A percentile compares a stretch with the other conserved stretches of the same genome.
Conservation (phyloP, 176 grass and related monocot species). For the Poa annua region DNA sequence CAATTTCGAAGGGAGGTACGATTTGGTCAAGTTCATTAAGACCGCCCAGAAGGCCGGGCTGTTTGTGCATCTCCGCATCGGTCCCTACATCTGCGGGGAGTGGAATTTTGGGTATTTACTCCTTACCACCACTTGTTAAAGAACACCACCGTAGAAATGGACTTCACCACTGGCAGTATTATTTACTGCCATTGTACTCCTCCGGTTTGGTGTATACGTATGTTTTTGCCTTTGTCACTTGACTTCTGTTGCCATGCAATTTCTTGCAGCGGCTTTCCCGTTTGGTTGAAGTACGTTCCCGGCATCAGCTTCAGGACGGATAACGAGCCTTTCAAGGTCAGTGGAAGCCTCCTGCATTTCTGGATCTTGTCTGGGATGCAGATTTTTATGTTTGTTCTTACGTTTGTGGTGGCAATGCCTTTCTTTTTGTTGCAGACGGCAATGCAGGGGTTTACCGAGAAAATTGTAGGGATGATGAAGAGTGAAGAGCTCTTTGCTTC, state of each 20-base stretch:
- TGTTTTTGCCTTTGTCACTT: slow-evolving; percentile 33
- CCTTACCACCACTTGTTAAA: slow-evolving; percentile 13
- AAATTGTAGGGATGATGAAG: slow-evolving; percentile 95
- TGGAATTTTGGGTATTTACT: slow-evolving; percentile 95
- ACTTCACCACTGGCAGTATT: slow-evolving; percentile 5
- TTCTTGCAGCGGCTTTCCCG: slow-evolving; percentile 85
- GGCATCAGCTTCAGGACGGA: slow-evolving; percentile 99
- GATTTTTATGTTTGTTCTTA: not conserved
- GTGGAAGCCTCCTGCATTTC: slow-evolving; percentile 33
- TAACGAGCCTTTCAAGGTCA: slow-evolving; percentile 96
- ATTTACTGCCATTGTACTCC: slow-evolving; percentile 22
- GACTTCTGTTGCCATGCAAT: slow-evolving; percentile 29
- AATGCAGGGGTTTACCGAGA: slow-evolving; percentile 95
- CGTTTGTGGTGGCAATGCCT: slow-evolving; percentile 22
- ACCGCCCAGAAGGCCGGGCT: slow-evolving; percentile 82
- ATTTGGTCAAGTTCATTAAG: slow-evolving; percentile 96
- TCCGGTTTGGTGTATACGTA: slow-evolving; percentile 18
- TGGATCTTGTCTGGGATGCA: slow-evolving; percentile 25
- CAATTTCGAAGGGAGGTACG: slow-evolving; percentile 95
- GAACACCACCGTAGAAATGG: no score
- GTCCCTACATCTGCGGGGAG: slow-evolving; percentile 97
- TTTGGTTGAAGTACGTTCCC: slow-evolving; percentile 98
- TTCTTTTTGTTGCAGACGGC: slow-evolving; percentile 65
- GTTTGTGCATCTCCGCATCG: slow-evolving; percentile 96
- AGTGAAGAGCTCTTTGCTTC: slow-evolving; percentile 91